Base-by-base conservation (phyloP, 1,139 yeast genomes). In the Blastobotrys buckinghamii region DNA sequence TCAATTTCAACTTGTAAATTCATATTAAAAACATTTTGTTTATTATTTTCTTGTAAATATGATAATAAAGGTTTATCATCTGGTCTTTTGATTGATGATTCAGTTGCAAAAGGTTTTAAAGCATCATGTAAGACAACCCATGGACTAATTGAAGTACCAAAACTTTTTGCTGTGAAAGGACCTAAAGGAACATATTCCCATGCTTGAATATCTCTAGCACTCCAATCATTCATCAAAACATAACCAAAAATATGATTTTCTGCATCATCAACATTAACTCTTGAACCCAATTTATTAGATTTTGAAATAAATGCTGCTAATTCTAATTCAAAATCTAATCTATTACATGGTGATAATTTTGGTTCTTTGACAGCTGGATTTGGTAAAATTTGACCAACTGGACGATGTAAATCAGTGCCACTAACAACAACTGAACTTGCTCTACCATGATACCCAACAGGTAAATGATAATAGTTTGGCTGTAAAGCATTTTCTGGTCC, bases 171-270 rank as follows among this genome's bases (percentile, higher is more conserved):
- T 10, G 59, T 51, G 47, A 60, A 60, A 1, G 64, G 64, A 5
- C 64, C 64, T 12, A 60, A 54, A 8, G 64, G 64, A 8, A 58
- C 60, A 41, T 57, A 57, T 39, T 60, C 64, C 62, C 63, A 60
- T 1, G 60, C 59, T 42, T 60, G 64, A 29, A 60, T 45, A 39
- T 60, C 64, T 17, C 64, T 48, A 4, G 64, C 53, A 34, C 59
- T 55, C 63, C 63, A 59, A 45, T 60, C 64, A 45, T 60, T 60
- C 61, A 60, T 53, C 36, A 60, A 24, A 15, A 60, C 64, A 37
- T 54, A 60, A 3, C 64, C 64, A 45, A 60, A 60, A n/a, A 60
- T 58, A 44, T 57, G 53, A 10, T 57, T 50, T 15, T 51, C 51
- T 5, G 64, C 63, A 2, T 56, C 53, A 38, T 57, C 50, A 26